Percentiles rank a stretch among this genome's conserved stretches.
phyloP scores from a whole-genome alignment of 208 protist genomes.

The Leishmania aethiopica region DNA sequence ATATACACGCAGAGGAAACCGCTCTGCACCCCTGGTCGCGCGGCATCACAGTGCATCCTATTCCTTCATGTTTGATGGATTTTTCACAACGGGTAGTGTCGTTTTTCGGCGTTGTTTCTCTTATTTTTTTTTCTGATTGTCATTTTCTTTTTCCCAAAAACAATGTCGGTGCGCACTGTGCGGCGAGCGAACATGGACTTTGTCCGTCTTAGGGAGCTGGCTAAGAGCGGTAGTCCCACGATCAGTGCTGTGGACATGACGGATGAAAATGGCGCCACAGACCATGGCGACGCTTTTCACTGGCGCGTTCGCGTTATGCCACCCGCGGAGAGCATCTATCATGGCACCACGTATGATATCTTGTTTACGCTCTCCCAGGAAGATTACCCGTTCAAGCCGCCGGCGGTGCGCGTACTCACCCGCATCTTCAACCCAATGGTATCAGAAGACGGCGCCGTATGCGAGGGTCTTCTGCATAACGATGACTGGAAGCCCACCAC shows the following conservation, averaged over 20 bases:
- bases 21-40: not conserved
- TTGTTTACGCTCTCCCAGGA: constrained; percentile 38
- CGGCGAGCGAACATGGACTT: constrained; percentile 53
- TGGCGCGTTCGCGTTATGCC: constrained; percentile 51
- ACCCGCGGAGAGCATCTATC: constrained; percentile 55
- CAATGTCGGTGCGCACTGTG: constrained; percentile 24
- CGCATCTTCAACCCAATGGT: constrained; percentile 71
- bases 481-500: constrained; percentile 55
- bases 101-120: not conserved
- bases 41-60: not conserved
- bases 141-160: not conserved
- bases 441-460: constrained; percentile 38
- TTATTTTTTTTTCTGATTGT: not conserved
- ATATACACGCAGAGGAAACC: not conserved
- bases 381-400: constrained; percentile 69
- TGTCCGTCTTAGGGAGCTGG: constrained; percentile 23
- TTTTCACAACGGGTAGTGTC: not conserved
- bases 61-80: not conserved
- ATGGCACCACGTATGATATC: constrained; percentile 40
- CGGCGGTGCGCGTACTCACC: constrained; percentile 53
- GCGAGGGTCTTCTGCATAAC: constrained; percentile 48
- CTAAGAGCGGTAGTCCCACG: not conserved
- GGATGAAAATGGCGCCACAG: constrained; percentile 16
- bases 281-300: constrained; percentile 35
- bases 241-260: constrained; percentile 16